A percentile compares a stretch with the other conserved stretches of the same genome.
Evolutionary conservation across 176 grass and related monocot species (phyloP).

Genomic region (Ampelocalamus luodianensis): DNA sequence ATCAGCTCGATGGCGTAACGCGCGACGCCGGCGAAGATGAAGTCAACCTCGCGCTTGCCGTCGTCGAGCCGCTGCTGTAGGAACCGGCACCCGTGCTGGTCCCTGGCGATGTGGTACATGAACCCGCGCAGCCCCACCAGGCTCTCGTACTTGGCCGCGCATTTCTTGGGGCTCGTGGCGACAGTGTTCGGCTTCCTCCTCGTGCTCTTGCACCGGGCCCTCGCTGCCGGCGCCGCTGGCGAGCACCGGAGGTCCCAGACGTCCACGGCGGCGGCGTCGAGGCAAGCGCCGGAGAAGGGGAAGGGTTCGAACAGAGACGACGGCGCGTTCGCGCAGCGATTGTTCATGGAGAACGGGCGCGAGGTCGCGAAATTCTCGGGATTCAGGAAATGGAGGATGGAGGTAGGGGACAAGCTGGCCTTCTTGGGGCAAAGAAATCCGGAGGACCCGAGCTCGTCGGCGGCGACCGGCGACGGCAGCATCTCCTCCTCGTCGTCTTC

Average conservation of each 20-base stretch:
- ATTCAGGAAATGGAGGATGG: slow-evolving; percentile 34
- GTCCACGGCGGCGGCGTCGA: not conserved
- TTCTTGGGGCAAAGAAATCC: not conserved
- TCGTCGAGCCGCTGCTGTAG: slow-evolving; percentile 79
- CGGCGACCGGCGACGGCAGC: not conserved
- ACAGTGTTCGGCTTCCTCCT: slow-evolving; percentile 33
- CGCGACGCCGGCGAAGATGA: slow-evolving; percentile 64
- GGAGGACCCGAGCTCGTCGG: not conserved
- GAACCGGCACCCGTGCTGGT: slow-evolving; percentile 82
- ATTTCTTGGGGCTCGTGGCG: slow-evolving; percentile 44
- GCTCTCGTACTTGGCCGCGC: slow-evolving; percentile 51
- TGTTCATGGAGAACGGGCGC: slow-evolving; percentile 38
- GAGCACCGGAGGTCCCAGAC: slow-evolving; percentile 29
- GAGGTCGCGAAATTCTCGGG: slow-evolving; percentile 2
- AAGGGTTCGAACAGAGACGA: slow-evolving; percentile 32
- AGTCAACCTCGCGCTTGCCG: slow-evolving; percentile 64
- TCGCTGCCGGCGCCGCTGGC: not conserved
- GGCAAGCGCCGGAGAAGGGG: slow-evolving; percentile 30
- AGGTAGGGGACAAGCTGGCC: slow-evolving; percentile 16
- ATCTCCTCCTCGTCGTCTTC: slow-evolving; percentile 12
- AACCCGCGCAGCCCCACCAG: slow-evolving; percentile 55
- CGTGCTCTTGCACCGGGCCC: slow-evolving; percentile 36
- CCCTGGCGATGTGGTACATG: slow-evolving; percentile 68
- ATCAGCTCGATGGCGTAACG: slow-evolving; percentile 75
- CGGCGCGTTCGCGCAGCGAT: not conserved